Evolutionary conservation across 2,329 filamentous ascomycete species (phyloP).

Genomic region (Calonectria hawksworthii): DNA sequence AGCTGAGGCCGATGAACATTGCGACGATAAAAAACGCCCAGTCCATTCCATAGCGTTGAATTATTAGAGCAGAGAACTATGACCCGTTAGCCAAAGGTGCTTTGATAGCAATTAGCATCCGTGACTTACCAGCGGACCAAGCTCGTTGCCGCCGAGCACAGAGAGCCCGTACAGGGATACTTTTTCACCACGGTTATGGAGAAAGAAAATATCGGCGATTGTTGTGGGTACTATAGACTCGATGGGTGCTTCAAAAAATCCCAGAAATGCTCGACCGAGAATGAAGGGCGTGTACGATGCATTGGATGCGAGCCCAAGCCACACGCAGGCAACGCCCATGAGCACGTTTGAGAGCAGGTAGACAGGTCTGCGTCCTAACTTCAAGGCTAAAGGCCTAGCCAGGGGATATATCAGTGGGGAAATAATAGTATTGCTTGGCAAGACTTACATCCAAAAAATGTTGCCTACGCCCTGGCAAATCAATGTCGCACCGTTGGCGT

Average conservation of each 20-base stretch:
- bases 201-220: slow-evolving; percentile 23
- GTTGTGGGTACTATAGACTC: slow-evolving; percentile 24
- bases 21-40: slow-evolving; percentile 24
- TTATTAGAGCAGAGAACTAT: slow-evolving; percentile 21
- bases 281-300: slow-evolving; percentile 17
- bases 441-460: slow-evolving; percentile 25
- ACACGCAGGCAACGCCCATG: slow-evolving; percentile 24
- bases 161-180: slow-evolving; percentile 22
- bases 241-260: slow-evolving; percentile 18
- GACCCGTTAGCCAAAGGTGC: not conserved
- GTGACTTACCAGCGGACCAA: slow-evolving; percentile 21
- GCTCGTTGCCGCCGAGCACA: slow-evolving; percentile 22
- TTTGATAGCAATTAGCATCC: not conserved
- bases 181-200: slow-evolving; percentile 20
- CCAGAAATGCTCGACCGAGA: slow-evolving; percentile 19
- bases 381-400: slow-evolving; percentile 14
- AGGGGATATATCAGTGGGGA: not conserved
- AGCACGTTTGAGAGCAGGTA: slow-evolving; percentile 18
- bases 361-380: slow-evolving; percentile 18
- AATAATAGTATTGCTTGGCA: not conserved
- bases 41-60: slow-evolving; percentile 17
- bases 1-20: slow-evolving; percentile 22
- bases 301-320: slow-evolving; percentile 20
- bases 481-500: slow-evolving; percentile 20
- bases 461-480: slow-evolving; percentile 20